phyloP scores from a whole-genome alignment of 108 stramenopile genomes.

The Fragilaria crotonensis region DNA sequence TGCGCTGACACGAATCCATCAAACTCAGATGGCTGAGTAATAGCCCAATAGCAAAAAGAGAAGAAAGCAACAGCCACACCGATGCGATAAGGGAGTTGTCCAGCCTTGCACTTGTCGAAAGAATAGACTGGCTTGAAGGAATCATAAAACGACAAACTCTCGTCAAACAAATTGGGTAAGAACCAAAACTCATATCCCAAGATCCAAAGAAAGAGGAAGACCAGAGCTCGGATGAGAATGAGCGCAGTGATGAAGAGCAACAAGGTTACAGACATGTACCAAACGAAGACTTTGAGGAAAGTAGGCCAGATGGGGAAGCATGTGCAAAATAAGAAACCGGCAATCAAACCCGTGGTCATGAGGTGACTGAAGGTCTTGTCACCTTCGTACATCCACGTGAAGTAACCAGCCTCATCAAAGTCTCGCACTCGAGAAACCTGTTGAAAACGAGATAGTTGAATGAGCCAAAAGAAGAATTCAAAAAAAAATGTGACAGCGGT shows the following conservation, averaged over 20 bases:
- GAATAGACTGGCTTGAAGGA: slow-evolving; percentile 94
- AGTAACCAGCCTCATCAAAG: slow-evolving; percentile 91
- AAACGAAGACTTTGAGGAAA: slow-evolving; percentile 92
- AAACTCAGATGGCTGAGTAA: slow-evolving; percentile 98
- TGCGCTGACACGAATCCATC: slow-evolving; percentile 95
- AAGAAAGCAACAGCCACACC: slow-evolving; percentile 87
- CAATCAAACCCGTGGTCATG: slow-evolving; percentile 87
- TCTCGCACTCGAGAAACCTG: slow-evolving; percentile 74
- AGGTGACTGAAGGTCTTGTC: slow-evolving; percentile 90
- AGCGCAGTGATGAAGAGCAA: slow-evolving; percentile 92
- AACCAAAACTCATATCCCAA: slow-evolving; percentile 96
- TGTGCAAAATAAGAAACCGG: slow-evolving; percentile 90
- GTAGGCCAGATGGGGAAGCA: slow-evolving; percentile 98
- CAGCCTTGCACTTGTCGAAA: slow-evolving; percentile 74
- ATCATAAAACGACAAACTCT: slow-evolving; percentile 88
- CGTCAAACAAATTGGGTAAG: slow-evolving; percentile 96
- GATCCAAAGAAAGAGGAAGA: slow-evolving; percentile 93
- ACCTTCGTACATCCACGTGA: slow-evolving; percentile 96
- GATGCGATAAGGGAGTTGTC: slow-evolving; percentile 86
- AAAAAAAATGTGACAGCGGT: too few relatives aligned
- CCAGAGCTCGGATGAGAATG: slow-evolving; percentile 73
- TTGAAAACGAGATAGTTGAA: too few relatives aligned
- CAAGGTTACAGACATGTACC: slow-evolving; percentile 96
- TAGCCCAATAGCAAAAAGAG: slow-evolving; percentile 96
- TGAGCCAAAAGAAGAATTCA: too few relatives aligned